Evolutionary conservation across 2,329 filamentous ascomycete species (phyloP), one percentile per base, ranked within the genome.

Genomic region (Curvularia verruculosa): DNA sequence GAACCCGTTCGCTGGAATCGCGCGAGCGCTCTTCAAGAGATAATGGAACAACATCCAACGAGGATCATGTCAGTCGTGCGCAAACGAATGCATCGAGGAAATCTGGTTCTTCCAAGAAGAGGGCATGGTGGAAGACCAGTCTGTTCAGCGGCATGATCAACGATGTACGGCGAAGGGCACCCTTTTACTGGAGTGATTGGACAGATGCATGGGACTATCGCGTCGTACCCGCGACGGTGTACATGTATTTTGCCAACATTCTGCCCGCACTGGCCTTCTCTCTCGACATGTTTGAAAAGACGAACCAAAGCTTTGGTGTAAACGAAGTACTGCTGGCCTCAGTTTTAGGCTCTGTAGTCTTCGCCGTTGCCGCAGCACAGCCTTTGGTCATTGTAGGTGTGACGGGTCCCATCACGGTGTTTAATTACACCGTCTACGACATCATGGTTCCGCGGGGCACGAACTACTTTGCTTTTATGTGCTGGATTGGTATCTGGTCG

Each of bases 171-270:
- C 86, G 91, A 56, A 81, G 92, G 60, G 83, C 84, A 7, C 92
- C 92, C 1, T 96, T 84, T 73, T 96, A 95, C 72, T 81, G 79
- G 77, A 93, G 89, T 75, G 92, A 96, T 76, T 96, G 90, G 90
- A 81, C 74, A 18, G 92, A 96, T 79, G 92, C 92, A 1, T 95
- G 90, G 90, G 90, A 96, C 73, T 96, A 96, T 79, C 86, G 92
- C 52, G 90, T 96, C 40, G 84, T 96, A 37, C 92, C 92, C 1
- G 91, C 91, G 15, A 96, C 92, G 5, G 68, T 96, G 28, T 96
- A 96, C 78, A 96, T 96, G 90, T 96, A 95, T 80, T 96, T 96
- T 83, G 91, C 92, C 61, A 96, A 96, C 78, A 95, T 96, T 69
- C 79, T 96, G 12, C 92, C 92, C 1, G 92, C 92, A 1, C 79